These are phyloP conservation scores for Termitomyces sp. DNA, from an alignment of 768 basidiomycete genomes.

Conservation along the genomic window DNA sequence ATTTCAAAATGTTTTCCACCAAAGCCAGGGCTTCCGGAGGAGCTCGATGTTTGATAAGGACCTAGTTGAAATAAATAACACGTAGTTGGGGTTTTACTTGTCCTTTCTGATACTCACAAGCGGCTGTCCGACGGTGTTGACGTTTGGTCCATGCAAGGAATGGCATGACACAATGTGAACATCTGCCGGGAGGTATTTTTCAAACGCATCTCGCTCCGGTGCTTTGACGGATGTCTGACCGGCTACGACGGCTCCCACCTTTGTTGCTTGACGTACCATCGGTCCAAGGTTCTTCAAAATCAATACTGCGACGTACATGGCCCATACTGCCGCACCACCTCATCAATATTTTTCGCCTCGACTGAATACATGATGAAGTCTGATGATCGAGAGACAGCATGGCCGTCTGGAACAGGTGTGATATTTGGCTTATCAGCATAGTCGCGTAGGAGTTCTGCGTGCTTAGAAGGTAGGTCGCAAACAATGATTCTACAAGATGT, in stretches of 20 bases:
- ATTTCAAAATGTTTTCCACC: conserved; percentile 78
- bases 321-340: conserved; percentile 83
- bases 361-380: conserved; percentile 96
- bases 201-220: conserved; percentile 87
- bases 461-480: conserved; percentile 51
- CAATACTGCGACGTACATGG: conserved; percentile 58
- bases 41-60: conserved; percentile 84
- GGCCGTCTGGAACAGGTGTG: conserved; percentile 69
- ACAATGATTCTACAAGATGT: conserved; percentile 9
- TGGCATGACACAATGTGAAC: conserved; percentile 90
- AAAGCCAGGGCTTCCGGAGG: conserved; percentile 63
- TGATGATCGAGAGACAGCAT: conserved; percentile 80
- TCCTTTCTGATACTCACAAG: conserved; percentile 47
- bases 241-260: conserved; percentile 84
- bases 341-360: conserved; percentile 81
- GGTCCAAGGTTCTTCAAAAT: neutral
- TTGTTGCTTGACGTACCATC: conserved; percentile 61
- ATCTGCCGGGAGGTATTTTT: conserved; percentile 79
- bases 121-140: conserved; percentile 85
- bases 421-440: conserved; percentile 56
- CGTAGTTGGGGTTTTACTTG: neutral
- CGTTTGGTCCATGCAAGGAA: conserved; percentile 89
- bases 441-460: conserved; percentile 51
- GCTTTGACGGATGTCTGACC: conserved; percentile 98
- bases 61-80: conserved; percentile 36